Evolutionary conservation across 2,329 filamentous ascomycete genomes (phyloP).

Genomic region (Paraconiothyrium brasiliense): DNA sequence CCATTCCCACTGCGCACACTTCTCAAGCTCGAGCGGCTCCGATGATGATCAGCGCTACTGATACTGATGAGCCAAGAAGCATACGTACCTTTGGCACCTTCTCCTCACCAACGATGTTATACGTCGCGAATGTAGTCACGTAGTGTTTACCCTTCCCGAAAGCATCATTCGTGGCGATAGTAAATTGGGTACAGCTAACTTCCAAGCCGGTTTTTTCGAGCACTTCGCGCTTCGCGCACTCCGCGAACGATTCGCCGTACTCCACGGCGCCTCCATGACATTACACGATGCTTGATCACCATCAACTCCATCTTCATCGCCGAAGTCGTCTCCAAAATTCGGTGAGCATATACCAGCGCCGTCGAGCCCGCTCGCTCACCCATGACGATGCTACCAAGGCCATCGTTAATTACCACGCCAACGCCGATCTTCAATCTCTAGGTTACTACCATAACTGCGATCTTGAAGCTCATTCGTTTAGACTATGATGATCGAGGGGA

Average conservation of each 20-base stretch:
- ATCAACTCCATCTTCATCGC: background rate
- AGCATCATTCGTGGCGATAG: conserved; percentile 73
- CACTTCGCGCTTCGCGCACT: conserved; percentile 72
- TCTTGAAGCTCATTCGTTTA: background rate
- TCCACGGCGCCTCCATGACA: conserved; percentile 82
- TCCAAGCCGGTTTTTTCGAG: conserved; percentile 72
- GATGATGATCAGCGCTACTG: conserved; percentile 15
- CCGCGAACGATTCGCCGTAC: conserved; percentile 68
- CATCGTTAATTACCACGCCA: conserved; percentile 58
- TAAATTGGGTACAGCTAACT: conserved; percentile 62
- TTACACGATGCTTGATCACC: conserved; percentile 64
- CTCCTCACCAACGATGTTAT: conserved; percentile 57
- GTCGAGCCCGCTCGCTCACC: conserved; percentile 58
- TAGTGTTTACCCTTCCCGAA: conserved; percentile 76
- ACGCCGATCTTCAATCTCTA: conserved; percentile 56
- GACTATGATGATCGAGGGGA: background rate
- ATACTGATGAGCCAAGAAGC: conserved; percentile 25
- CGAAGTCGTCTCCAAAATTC: background rate
- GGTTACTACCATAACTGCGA: conserved; percentile 29
- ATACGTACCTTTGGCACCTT: conserved; percentile 63
- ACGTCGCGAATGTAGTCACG: conserved; percentile 74
- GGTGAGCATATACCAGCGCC: conserved; percentile 52
- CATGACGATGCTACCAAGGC: conserved; percentile 56
- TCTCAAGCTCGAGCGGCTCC: conserved; percentile 59
- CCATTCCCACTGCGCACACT: conserved; percentile 67